Conservation (phyloP, 495 filamentous ascomycete species). For the Pseudevernia furfuracea region DNA sequence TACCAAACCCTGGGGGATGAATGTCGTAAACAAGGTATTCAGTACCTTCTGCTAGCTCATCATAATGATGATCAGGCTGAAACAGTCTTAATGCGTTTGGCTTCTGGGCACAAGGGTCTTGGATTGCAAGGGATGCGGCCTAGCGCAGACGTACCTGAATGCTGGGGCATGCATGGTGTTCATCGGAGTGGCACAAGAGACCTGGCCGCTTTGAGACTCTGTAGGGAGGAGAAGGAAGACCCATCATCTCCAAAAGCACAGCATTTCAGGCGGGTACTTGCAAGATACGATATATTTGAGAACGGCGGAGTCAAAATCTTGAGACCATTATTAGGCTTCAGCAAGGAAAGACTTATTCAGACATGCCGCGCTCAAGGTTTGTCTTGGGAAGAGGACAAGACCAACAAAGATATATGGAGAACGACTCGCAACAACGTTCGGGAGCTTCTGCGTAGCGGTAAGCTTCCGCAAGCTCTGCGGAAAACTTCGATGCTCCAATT, state of each 20-base stretch:
- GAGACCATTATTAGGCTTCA: constrained; percentile 67
- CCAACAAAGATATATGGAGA: constrained; percentile 71
- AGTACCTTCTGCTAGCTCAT: constrained; percentile 65
- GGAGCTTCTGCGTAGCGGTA: constrained; percentile 47
- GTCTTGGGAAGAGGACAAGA: constrained; percentile 74
- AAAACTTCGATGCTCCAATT: constrained; percentile 55
- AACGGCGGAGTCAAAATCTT: constrained; percentile 62
- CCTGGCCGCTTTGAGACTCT: constrained; percentile 3
- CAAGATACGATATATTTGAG: constrained; percentile 36
- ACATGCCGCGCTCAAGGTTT: constrained; percentile 61
- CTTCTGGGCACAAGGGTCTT: constrained; percentile 49
- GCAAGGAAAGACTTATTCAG: constrained; percentile 61
- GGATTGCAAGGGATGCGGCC: constrained; percentile 64
- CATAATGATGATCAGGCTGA: constrained; percentile 84
- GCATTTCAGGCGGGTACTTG: neutral
- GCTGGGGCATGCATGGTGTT: constrained; percentile 62
- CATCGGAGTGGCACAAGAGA: constrained; percentile 53
- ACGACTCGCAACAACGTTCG: constrained; percentile 78
- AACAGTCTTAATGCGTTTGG: constrained; percentile 70
- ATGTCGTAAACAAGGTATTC: constrained; percentile 43
- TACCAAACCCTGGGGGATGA: constrained; percentile 62
- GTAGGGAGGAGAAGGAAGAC: neutral
- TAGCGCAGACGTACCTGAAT: constrained; percentile 69
- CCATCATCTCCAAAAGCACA: neutral
- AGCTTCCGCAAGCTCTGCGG: constrained; percentile 62